These are phyloP conservation scores for Myrica gale DNA, from an alignment of 306 rosid genomes.

Conservation along the genomic window DNA sequence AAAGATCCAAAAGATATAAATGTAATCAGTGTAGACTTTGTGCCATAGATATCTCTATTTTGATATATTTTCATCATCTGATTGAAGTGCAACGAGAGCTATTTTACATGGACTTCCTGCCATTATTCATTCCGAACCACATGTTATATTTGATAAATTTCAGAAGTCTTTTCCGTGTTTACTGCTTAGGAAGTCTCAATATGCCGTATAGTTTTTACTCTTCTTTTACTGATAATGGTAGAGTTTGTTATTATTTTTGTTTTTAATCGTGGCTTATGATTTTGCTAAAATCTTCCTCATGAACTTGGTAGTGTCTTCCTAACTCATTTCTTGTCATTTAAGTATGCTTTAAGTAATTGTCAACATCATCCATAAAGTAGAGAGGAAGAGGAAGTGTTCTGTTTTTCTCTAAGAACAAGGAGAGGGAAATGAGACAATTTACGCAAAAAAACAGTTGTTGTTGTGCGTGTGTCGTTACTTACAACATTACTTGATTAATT, in stretches of 20 bases:
- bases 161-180: not conserved
- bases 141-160: not conserved
- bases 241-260: no score
- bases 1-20: not conserved
- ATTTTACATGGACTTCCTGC: not conserved
- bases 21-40: not conserved
- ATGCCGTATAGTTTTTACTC: not conserved
- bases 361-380: no score
- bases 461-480: no score
- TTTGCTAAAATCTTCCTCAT: constrained; percentile 15
- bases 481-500: no score
- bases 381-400: no score
- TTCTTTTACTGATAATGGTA: not conserved
- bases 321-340: constrained; percentile 52
- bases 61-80: not conserved
- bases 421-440: no score
- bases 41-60: not conserved
- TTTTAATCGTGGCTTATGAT: not conserved
- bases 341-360: no score
- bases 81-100: not conserved
- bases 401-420: no score
- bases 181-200: not conserved
- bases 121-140: not conserved
- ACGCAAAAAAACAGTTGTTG: no score
- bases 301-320: constrained; percentile 81